Base-by-base conservation (phyloP, 2,329 filamentous ascomycete genomes). In the Epichloe coenophiala region DNA sequence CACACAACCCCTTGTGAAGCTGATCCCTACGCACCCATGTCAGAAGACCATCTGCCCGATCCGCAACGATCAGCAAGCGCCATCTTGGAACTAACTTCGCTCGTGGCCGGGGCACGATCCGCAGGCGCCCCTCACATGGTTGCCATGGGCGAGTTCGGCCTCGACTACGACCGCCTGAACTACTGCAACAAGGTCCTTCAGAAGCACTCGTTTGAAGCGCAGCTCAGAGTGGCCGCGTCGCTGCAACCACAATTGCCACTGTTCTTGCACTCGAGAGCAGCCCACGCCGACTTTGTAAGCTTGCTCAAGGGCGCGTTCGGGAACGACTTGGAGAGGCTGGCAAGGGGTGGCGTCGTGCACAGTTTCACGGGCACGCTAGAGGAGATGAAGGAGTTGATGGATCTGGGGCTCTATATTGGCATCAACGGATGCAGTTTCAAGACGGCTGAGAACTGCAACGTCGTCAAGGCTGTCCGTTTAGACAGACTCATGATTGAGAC, bases 391-490 rank as follows among this genome's bases (percentile, higher is more conserved):
- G 80, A 87, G 56, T 71, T 97, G 50, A 81, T 94, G 59, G 81
- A 80, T 2, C 66, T 94, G 44, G 91, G 90, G 0, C 78, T 96
- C 49, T 84, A 95, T 67, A 83, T 98, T 54, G 91, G 93, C n/a
- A 80, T 96, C 54, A 98, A 98, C 63, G 93, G 93, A 4, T 98
- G 93, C 67, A 94, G 87, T 60, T 79, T 98, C 73, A 98, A 97
- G 75, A 97, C 88, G 5, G 83, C 77, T 11, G 88, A 95, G 63
- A 98, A 97, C 60, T 79, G 95, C 40, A 83, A 78, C 13, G 90
- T 96, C 3, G 88, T 96, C 11, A 81, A 77, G 55, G 78, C 84
- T 53, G 81, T 97, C 39, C 85, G 83, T 11, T 71, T 98, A 11
- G 81, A 90, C 51, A 72, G 83, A 45, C 67, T 98, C 49, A 94